Evolutionary conservation across 2,329 filamentous ascomycete genomes (phyloP), one percentile per base, ranked within the genome.

Genomic region (Cryphonectria radicalis): DNA sequence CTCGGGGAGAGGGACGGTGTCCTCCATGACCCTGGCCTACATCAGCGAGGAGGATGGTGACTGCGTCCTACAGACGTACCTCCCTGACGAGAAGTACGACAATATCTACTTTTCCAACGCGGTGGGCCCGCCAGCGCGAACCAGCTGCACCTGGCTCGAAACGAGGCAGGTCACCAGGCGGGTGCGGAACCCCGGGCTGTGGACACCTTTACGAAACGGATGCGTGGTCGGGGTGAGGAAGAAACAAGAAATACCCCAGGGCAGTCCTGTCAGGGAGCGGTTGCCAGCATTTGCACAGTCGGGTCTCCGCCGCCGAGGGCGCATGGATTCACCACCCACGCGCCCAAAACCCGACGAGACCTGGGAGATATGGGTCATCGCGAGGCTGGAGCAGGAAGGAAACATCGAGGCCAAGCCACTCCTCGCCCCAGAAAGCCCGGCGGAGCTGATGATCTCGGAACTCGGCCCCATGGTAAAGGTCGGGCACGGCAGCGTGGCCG

Each of bases 21-120:
- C 84, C 40, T 90, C 86, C 19, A 82, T 94, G n/a, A 90, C 88
- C 0, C 80, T 94, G 32, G 88, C 87, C 17, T 93, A 93, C 76
- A 85, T 85, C 3, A 86, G 88, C 71, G 81, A 83, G 4, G 87
- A 89, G 28, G 88, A 87, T 0, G 86, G 88, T 14, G 86, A 91
- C 65, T 89, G 91, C 70, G 84, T 93, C 28, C 82, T 93, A 73
- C 89, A 92, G 68, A 91, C 86, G 0, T 92, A 90, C 76, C 81
- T 85, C 0, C 86, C 89, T 0, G 80, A 84, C 13, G 81, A 84
- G 42, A 86, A 88, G 14, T 84, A 80, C 50, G 87, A 84, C 76
- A 84, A 82, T 67, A 88, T 93, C 14, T 90, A 87, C 77, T 86
- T 91, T 67, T 84, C 85, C 62, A 82, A 85, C 71, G 81, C 82